Base-by-base conservation (phyloP, 2,329 filamentous ascomycete genomes). In the Sporothrix pseudoabietina region DNA sequence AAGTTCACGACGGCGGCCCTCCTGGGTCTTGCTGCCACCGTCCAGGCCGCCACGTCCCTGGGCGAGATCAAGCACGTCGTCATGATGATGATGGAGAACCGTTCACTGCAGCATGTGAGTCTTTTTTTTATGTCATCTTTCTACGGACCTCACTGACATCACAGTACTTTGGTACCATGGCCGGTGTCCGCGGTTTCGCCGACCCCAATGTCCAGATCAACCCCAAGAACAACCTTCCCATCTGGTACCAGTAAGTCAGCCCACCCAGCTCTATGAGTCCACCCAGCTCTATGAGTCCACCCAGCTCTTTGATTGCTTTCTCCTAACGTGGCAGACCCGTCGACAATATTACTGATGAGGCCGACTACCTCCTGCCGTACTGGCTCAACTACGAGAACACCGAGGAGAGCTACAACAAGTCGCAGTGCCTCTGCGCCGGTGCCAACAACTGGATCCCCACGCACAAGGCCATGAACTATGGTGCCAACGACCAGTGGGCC, bases 1-100 rank as follows among this genome's bases (percentile, higher is more conserved):
- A 74, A 74, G 74, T 22, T 75, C 32, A 41, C 71, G 52, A 75
- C 59, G 19, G 22, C 41, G 14, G 70, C 68, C 16, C 52, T 75
- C 70, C 73, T 79, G 74, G 75, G 70, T 49, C 69, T 75, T 1
- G 76, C 76, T 68, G 76, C 76, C 55, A 57, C 61, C 19, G 77
- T 77, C 39, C 76, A 74, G 4, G 73, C 75, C 2, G 83, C 81
- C 5, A 82, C 80, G 2, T 84, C 84, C 8, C 79, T 87, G 47
- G 81, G 81, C 35, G 85, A 87, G 72, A 84, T 88, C 74, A 83
- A 88, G 71, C 86, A 88, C 82, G 86, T 88, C 49, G 82, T 88
- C n/a, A 82, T 88, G 49, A 86, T 88, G 77, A 88, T 88, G 86
- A 85, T 87, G 77, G 85, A 81, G 73, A 81, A 81, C 69, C 75